phyloP scores from a whole-genome alignment of 768 basidiomycete species.

The Fomitopsis pulvina region DNA sequence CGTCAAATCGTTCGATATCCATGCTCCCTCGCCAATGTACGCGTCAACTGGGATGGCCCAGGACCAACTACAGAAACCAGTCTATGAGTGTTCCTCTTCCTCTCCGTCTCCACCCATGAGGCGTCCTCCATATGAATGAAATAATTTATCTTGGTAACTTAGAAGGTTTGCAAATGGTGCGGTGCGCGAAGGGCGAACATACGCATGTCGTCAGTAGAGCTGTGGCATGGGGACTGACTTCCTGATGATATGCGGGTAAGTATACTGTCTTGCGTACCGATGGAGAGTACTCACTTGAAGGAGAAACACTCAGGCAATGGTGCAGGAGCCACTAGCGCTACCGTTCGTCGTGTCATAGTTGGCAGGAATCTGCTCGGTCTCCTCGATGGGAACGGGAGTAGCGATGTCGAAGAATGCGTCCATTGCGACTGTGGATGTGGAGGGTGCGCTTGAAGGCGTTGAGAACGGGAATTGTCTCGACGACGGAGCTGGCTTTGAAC shows the following conservation, averaged over 20 bases:
- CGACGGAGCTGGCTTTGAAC: not conserved
- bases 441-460: not conserved
- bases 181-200: not conserved
- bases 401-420: conserved; percentile 18
- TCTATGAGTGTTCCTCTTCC: not conserved
- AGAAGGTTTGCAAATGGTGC: not conserved
- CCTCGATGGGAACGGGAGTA: conserved; percentile 13
- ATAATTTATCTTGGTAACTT: not conserved
- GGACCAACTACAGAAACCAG: not conserved
- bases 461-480: not conserved
- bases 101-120: not conserved
- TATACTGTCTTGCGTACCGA: not conserved
- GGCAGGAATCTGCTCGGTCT: conserved; percentile 10
- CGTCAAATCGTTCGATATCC: too few relatives aligned
- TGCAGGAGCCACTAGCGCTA: conserved; percentile 5
- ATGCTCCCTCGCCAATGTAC: too few relatives aligned
- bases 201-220: not conserved
- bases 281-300: not conserved
- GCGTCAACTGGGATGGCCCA: not conserved
- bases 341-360: conserved; percentile 9
- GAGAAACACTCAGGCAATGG: conserved; percentile 8
- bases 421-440: conserved; percentile 5
- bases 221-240: not conserved
- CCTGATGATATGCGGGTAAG: too few relatives aligned
- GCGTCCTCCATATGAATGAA: not conserved